These are phyloP conservation scores for Solanum hybrid DNA, from an alignment of 305 asterid species.

Conservation along the genomic window DNA sequence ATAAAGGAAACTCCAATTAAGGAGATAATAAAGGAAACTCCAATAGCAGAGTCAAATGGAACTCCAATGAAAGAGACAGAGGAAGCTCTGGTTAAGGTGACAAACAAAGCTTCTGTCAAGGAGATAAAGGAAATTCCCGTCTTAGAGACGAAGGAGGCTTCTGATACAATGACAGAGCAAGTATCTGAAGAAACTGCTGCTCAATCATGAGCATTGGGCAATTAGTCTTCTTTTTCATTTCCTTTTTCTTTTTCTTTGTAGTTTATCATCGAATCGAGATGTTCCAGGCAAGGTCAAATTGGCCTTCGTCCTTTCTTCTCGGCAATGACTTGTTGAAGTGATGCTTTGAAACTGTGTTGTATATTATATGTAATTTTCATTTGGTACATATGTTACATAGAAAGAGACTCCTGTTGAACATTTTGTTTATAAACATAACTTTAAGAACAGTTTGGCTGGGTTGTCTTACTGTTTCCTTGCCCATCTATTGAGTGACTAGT, in stretches of 20 bases:
- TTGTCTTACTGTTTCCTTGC: not conserved
- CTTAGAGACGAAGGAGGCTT: constrained; percentile 13
- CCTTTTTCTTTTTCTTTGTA: not conserved
- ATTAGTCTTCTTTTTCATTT: constrained; percentile 17
- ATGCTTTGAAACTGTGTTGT: constrained; percentile 34
- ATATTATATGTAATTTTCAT: constrained; percentile 38
- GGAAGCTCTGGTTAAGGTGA: constrained; percentile 5
- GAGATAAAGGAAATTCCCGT: constrained; percentile 12
- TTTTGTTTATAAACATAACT: constrained; percentile 17
- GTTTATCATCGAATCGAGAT: constrained; percentile 3
- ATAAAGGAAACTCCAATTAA: constrained; percentile 11
- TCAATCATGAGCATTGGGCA: constrained; percentile 27
- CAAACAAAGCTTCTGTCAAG: constrained; percentile 16
- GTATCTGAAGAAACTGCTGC: constrained; percentile 20
- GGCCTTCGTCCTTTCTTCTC: constrained; percentile 16
- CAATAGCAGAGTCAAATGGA: constrained; percentile 8
- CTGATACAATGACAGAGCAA: constrained; percentile 24
- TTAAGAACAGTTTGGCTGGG: constrained; percentile 6
- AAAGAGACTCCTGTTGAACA: constrained; percentile 8
- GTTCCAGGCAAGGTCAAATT: constrained; percentile 17
- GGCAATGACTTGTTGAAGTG: constrained; percentile 24
- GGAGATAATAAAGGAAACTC: constrained; percentile 13
- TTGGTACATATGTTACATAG: constrained; percentile 18
- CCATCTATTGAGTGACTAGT: not conserved
- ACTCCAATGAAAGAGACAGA: constrained; percentile 28